phyloP scores from a whole-genome alignment of 2,329 filamentous ascomycete species.

The Biscogniauxia marginata region DNA sequence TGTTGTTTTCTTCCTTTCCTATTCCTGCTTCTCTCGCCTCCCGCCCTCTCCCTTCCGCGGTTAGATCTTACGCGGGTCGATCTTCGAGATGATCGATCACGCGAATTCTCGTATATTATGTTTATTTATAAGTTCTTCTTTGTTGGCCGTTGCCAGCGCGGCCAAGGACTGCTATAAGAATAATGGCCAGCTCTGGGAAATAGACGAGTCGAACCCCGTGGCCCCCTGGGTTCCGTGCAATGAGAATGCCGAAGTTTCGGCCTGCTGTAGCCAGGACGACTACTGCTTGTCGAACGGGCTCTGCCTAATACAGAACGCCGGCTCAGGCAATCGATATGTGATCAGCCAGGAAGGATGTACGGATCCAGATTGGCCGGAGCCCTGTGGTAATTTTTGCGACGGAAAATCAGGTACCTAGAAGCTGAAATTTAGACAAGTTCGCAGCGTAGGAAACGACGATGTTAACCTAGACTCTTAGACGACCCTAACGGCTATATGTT shows the following conservation, averaged over 20 bases:
- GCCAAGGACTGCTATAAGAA: neutral
- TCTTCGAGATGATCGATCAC: neutral
- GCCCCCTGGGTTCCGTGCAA: neutral
- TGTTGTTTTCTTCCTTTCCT: neutral
- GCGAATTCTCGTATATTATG: neutral
- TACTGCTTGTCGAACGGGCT: neutral
- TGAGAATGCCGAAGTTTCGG: neutral
- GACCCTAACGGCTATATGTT: neutral
- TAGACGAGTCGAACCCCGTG: neutral
- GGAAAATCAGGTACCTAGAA: neutral
- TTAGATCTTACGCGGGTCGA: neutral
- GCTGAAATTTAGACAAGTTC: neutral
- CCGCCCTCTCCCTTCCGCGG: too few species aligned
- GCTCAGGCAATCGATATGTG: neutral
- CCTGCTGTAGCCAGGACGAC: neutral
- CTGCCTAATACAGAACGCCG: neutral
- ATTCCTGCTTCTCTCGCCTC: too few species aligned
- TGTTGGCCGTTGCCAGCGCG: neutral
- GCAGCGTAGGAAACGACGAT: neutral
- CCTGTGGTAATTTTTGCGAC: neutral
- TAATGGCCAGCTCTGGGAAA: neutral
- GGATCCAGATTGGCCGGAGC: neutral
- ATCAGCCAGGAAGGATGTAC: neutral
- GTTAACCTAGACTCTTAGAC: neutral
- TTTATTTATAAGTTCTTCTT: neutral